Conservation (phyloP, 192 early-diverging fungal genomes). For the Umbelopsis ramanniana region DNA sequence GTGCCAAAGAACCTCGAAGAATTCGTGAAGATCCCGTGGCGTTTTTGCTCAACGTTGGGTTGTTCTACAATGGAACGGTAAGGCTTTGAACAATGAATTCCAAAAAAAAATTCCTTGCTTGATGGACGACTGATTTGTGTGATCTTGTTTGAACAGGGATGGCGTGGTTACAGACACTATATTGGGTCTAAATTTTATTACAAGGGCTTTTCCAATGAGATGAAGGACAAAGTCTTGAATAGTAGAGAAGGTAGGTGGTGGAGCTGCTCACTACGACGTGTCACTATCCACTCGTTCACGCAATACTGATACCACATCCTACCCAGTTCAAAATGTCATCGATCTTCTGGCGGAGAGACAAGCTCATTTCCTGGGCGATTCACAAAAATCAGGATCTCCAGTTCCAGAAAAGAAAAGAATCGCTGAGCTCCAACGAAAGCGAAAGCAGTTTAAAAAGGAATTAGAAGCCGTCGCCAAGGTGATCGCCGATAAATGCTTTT, state of each 20-base stretch:
- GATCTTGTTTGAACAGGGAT: constrained; percentile 57
- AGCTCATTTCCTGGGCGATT: constrained; percentile 33
- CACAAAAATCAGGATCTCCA: constrained; percentile 31
- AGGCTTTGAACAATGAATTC: constrained; percentile 8
- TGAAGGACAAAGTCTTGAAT: constrained; percentile 60
- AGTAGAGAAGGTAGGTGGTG: constrained; percentile 55
- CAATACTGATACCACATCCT: constrained; percentile 13
- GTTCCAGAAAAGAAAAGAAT: constrained; percentile 34
- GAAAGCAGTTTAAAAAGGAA: constrained; percentile 38
- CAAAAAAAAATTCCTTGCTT: background rate
- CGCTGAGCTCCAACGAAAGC: constrained; percentile 7
- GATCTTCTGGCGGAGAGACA: constrained; percentile 36
- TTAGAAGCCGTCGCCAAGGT: constrained; percentile 56
- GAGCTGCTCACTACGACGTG: background rate
- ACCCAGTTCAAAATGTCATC: constrained; percentile 40
- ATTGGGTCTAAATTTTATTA: constrained; percentile 74
- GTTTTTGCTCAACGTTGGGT: constrained; percentile 63
- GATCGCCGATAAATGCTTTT: constrained; percentile 61
- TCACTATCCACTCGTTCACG: background rate
- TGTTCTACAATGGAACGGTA: constrained; percentile 63
- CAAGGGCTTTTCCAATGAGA: constrained; percentile 66
- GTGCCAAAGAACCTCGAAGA: constrained; percentile 50
- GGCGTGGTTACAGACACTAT: constrained; percentile 79
- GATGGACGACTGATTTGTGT: background rate
- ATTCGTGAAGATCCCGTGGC: constrained; percentile 75